Percentiles rank a stretch among this genome's conserved stretches.
Evolutionary conservation across 148 eudicot genomes (phyloP).

Genomic region (Rhododendron vialii): DNA sequence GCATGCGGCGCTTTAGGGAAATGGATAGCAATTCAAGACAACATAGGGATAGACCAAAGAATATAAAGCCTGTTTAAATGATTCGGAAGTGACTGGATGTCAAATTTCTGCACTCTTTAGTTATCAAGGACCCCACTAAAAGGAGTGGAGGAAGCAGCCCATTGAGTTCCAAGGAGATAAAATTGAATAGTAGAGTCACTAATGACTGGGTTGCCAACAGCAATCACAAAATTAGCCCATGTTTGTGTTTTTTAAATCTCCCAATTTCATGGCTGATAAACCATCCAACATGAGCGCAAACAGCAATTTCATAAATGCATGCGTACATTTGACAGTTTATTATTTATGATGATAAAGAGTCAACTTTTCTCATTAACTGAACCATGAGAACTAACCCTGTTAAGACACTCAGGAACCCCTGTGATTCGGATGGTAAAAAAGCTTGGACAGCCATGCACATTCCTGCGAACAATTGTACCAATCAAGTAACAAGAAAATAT

Average conservation of each 20-base stretch:
- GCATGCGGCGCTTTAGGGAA: not conserved
- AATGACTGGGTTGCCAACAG: not conserved
- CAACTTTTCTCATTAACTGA: not conserved
- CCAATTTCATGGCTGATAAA: not conserved
- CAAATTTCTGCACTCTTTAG: not conserved
- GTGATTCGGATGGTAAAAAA: constrained; percentile 60
- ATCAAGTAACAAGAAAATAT: not conserved
- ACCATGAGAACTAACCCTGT: constrained; percentile 50
- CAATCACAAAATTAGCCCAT: not conserved
- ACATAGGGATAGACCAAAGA: not conserved
- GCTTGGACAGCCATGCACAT: constrained; percentile 97
- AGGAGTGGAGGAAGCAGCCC: not conserved
- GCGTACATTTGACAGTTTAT: not conserved
- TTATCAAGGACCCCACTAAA: not conserved
- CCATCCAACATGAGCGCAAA: not conserved
- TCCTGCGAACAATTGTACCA: constrained; percentile 36
- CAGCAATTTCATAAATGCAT: not conserved
- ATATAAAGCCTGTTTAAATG: not conserved
- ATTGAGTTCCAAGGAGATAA: not conserved
- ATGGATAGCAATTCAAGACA: constrained; percentile 4
- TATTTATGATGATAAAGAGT: not conserved
- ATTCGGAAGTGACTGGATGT: not conserved
- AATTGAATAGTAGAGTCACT: not conserved
- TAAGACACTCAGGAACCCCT: constrained; percentile 55
- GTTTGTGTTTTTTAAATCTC: not conserved